phyloP scores from a whole-genome alignment of 2,329 filamentous ascomycete genomes.

The Saccharata proteae region DNA sequence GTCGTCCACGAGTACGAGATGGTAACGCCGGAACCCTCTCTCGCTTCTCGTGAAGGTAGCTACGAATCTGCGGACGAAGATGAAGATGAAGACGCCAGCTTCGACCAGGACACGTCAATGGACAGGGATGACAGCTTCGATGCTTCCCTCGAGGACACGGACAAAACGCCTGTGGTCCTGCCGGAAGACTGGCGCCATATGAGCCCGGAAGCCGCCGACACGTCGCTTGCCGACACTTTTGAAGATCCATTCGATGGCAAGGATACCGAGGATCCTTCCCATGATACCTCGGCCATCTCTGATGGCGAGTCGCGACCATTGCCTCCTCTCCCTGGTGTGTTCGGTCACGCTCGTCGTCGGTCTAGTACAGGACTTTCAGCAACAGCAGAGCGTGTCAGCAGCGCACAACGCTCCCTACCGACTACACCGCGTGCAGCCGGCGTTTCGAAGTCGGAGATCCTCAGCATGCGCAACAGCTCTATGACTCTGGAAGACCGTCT shows the following conservation, averaged over 20 bases:
- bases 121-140: conserved; percentile 84
- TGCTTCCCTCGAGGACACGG: conserved; percentile 84
- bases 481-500: conserved; percentile 81
- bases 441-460: conserved; percentile 63
- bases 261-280: conserved; percentile 34
- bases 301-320: conserved; percentile 75
- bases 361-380: conserved; percentile 54
- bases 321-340: conserved; percentile 66
- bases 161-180: conserved; percentile 95
- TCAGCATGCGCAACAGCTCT: conserved; percentile 57
- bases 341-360: conserved; percentile 32
- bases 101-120: conserved; percentile 45
- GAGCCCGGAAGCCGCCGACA: conserved; percentile 52
- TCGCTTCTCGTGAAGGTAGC: conserved; percentile 83
- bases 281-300: conserved; percentile 63
- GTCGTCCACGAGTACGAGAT: conserved; percentile 97
- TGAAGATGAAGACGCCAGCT: conserved; percentile 57
- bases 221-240: conserved; percentile 39
- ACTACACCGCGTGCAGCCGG: conserved; percentile 57
- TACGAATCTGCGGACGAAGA: conserved; percentile 71
- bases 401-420: conserved; percentile 56
- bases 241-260: conserved; percentile 53
- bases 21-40: conserved; percentile 92
- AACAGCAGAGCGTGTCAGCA: conserved; percentile 60
- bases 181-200: conserved; percentile 88